phyloP scores from a whole-genome alignment of 2,329 filamentous ascomycete species.

The Neoascochyta sp. region DNA sequence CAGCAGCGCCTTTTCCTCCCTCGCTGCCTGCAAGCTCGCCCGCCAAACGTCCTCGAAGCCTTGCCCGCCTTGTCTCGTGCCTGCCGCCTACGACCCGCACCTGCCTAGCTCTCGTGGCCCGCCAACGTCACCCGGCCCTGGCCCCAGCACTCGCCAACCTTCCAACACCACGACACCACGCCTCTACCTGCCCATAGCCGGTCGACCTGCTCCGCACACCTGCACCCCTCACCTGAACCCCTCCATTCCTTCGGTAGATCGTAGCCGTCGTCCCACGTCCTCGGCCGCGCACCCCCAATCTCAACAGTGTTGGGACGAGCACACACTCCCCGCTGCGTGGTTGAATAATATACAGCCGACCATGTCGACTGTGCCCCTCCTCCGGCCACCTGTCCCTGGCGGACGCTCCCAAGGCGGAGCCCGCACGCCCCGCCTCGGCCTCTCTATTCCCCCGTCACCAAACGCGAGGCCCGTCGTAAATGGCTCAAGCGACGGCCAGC shows the following conservation, averaged over 20 bases:
- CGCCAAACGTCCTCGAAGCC: constrained; percentile 4
- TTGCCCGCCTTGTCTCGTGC: constrained; percentile 11
- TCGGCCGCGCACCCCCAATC: constrained; percentile 1
- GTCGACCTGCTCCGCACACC: no score
- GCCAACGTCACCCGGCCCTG: constrained; percentile 30
- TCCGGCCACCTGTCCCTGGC: constrained; percentile 78
- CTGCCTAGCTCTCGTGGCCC: constrained; percentile 23
- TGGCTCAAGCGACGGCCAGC: constrained; percentile 44
- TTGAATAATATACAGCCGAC: no score
- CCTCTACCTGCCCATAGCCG: no score
- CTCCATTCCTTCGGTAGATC: no score
- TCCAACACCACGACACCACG: constrained; percentile 7
- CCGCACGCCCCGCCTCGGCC: constrained; percentile 72
- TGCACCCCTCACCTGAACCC: no score
- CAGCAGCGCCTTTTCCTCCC: constrained; percentile 2
- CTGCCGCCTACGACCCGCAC: constrained; percentile 21
- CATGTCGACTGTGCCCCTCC: constrained; percentile 75
- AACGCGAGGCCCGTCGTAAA: constrained; percentile 75
- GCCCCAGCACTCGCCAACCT: constrained; percentile 10
- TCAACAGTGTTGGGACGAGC: no score
- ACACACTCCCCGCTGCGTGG: no score
- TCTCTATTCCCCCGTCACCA: constrained; percentile 86
- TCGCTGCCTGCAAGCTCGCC: constrained; percentile 1
- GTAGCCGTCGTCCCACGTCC: not conserved
- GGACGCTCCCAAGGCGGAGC: constrained; percentile 54